phyloP scores from a whole-genome alignment of 2,329 filamentous ascomycete species.

The Penicillium sp. region DNA sequence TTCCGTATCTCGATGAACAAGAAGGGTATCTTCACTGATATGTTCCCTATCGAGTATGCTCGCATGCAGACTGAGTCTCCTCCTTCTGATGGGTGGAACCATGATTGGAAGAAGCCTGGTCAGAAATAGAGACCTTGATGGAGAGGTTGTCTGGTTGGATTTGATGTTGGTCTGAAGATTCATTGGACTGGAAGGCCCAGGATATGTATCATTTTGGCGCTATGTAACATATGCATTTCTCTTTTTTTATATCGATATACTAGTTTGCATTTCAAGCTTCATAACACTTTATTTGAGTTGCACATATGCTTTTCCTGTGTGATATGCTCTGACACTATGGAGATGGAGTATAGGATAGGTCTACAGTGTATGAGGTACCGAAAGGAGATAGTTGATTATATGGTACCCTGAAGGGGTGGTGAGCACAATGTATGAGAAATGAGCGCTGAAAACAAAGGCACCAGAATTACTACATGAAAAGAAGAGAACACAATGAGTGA shows the following conservation, averaged over 20 bases:
- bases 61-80: conserved; percentile 74
- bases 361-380: not conserved
- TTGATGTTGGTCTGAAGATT: not conserved
- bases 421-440: conserved; percentile 14
- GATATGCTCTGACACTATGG: not conserved
- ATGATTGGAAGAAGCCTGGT: conserved; percentile 72
- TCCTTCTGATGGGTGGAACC: conserved; percentile 78
- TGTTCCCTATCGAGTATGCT: conserved; percentile 86
- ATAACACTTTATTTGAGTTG: not conserved
- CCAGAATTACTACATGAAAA: conserved; percentile 19
- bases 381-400: conserved; percentile 11
- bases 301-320: not conserved
- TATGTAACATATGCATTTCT: conserved; percentile 27
- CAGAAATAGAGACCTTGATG: conserved; percentile 17
- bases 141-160: not conserved
- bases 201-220: conserved; percentile 26
- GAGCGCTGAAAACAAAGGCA: conserved; percentile 4
- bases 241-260: not conserved
- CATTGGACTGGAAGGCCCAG: conserved; percentile 4
- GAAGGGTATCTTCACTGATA: conserved; percentile 72
- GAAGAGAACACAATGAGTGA: conserved; percentile 19
- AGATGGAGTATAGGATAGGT: not conserved
- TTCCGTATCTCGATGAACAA: conserved; percentile 90
- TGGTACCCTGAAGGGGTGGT: conserved; percentile 5
- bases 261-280: not conserved